Conservation (phyloP, 2,329 filamentous ascomycete genomes). For the Scopulariopsis brevicaulis region DNA sequence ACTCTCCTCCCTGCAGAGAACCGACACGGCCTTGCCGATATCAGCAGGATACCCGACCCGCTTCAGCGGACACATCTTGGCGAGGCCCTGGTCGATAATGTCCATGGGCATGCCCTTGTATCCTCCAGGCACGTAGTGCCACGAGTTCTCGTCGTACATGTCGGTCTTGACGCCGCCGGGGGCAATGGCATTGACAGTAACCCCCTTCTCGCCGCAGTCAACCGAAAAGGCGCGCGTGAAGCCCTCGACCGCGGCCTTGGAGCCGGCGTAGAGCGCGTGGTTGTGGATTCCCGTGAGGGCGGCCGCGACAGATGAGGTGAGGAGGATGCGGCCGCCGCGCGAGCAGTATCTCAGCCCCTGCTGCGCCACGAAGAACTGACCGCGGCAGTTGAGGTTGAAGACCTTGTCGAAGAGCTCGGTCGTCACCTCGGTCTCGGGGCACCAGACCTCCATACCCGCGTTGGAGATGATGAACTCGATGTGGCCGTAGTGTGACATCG, state of each 20-base stretch:
- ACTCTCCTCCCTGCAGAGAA: constrained; percentile 43
- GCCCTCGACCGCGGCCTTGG: constrained; percentile 62
- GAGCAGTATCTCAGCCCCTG: constrained; percentile 61
- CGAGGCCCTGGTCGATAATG: constrained; percentile 42
- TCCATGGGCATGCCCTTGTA: constrained; percentile 37
- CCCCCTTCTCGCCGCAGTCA: constrained; percentile 55
- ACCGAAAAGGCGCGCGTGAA: constrained; percentile 62
- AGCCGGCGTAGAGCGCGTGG: constrained; percentile 61
- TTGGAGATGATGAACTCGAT: constrained; percentile 65
- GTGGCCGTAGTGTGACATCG: constrained; percentile 53
- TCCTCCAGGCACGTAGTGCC: constrained; percentile 51
- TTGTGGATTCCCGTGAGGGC: constrained; percentile 55
- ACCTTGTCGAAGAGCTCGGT: constrained; percentile 62
- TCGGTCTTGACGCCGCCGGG: constrained; percentile 65
- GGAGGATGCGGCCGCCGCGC: constrained; percentile 58
- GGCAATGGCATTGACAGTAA: constrained; percentile 63
- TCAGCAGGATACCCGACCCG: constrained; percentile 46
- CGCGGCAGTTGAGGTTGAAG: constrained; percentile 59
- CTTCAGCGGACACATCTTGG: constrained; percentile 45
- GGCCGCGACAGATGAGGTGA: constrained; percentile 61
- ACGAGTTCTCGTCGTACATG: constrained; percentile 63
- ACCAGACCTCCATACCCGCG: constrained; percentile 61
- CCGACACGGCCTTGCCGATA: constrained; percentile 44
- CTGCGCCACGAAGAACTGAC: constrained; percentile 70
- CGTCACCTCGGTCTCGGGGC: constrained; percentile 56